phyloP scores from a whole-genome alignment of 2,329 filamentous ascomycete genomes.

The Paracoccidioides brasiliensis region DNA sequence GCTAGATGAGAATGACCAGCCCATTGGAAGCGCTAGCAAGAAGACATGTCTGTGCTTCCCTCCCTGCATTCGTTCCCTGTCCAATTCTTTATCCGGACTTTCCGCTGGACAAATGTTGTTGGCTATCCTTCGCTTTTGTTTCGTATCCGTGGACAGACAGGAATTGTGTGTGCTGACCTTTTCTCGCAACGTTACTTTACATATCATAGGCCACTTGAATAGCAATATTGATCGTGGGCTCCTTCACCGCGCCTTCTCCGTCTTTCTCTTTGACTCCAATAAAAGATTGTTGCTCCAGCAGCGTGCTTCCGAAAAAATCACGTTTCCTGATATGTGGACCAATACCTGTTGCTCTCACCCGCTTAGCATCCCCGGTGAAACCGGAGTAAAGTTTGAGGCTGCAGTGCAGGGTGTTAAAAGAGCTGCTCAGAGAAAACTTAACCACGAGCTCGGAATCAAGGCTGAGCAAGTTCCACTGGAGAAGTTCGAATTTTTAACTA shows the following conservation, averaged over 20 bases:
- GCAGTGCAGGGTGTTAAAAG: slow-evolving; percentile 78
- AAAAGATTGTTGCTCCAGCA: slow-evolving; percentile 92
- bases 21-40: slow-evolving; percentile 94
- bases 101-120: neutral
- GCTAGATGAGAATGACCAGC: slow-evolving; percentile 76
- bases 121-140: neutral
- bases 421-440: slow-evolving; percentile 82
- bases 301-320: slow-evolving; percentile 92
- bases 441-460: slow-evolving; percentile 91
- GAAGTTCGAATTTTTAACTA: slow-evolving; percentile 82
- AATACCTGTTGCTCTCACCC: slow-evolving; percentile 99
- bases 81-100: neutral
- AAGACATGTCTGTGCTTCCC: slow-evolving; percentile 63
- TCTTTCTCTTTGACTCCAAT: slow-evolving; percentile 91
- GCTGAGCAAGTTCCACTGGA: slow-evolving; percentile 78
- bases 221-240: slow-evolving; percentile 94
- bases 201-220: slow-evolving; percentile 74
- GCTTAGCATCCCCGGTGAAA: slow-evolving; percentile 81
- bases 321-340: slow-evolving; percentile 98
- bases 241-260: slow-evolving; percentile 91
- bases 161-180: neutral
- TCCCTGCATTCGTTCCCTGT: neutral
- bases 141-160: neutral
- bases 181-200: neutral
- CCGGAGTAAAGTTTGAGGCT: slow-evolving; percentile 65